Conservation (phyloP, 2,329 filamentous ascomycete genomes). For the Gremmenia infestans region DNA sequence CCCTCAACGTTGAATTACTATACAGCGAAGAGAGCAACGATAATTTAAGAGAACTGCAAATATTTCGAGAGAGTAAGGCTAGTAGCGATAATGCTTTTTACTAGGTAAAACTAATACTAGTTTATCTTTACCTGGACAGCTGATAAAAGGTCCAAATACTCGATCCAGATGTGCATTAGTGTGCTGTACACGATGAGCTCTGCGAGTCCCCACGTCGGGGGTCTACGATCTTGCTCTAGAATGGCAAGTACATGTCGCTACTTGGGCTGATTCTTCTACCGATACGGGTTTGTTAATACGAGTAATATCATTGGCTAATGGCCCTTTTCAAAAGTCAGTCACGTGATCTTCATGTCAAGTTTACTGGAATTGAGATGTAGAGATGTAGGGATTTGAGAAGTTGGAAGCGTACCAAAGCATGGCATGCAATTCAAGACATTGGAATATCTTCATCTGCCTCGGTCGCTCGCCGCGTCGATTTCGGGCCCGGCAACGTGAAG, state of each 20-base stretch:
- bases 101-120: not conserved
- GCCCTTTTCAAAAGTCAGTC: not conserved
- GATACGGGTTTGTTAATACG: not conserved
- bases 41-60: too few relatives aligned
- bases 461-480: not conserved
- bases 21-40: not conserved
- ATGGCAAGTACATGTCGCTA: not conserved
- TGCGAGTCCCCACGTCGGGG: not conserved
- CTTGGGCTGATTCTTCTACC: not conserved
- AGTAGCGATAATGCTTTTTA: too few relatives aligned
- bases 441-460: conserved; percentile 17
- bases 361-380: too few relatives aligned
- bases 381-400: not conserved
- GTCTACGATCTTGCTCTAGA: not conserved
- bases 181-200: not conserved
- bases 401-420: not conserved
- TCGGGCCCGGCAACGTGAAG: conserved; percentile 12
- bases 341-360: not conserved
- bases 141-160: not conserved
- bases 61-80: too few relatives aligned
- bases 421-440: conserved; percentile 15
- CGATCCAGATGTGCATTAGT: not conserved
- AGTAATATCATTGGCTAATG: not conserved
- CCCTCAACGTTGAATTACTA: not conserved
- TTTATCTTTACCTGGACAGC: not conserved